These are phyloP conservation scores for Alternaria angustiovoidea DNA, from an alignment of 2,329 filamentous ascomycete genomes.

Conservation along the genomic window DNA sequence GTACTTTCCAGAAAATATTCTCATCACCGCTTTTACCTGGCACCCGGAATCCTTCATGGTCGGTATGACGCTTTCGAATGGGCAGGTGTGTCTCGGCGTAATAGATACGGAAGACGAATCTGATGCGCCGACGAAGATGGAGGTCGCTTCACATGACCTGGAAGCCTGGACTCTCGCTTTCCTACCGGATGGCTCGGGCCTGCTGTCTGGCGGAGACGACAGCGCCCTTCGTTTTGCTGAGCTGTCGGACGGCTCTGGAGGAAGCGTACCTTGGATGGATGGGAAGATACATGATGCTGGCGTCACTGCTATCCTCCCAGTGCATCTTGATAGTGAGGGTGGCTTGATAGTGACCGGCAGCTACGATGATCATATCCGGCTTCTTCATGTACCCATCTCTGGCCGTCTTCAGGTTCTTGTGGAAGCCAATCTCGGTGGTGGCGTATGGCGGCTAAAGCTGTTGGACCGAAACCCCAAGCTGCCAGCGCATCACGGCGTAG, in stretches of 20 bases:
- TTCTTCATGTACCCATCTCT: slow-evolving; percentile 60
- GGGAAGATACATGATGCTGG: slow-evolving; percentile 77
- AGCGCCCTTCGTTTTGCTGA: slow-evolving; percentile 62
- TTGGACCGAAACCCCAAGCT: slow-evolving; percentile 48
- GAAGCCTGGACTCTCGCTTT: slow-evolving; percentile 81
- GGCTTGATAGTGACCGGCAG: slow-evolving; percentile 81
- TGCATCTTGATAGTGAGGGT: slow-evolving; percentile 58
- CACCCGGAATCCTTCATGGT: slow-evolving; percentile 67
- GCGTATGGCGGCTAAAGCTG: slow-evolving; percentile 85
- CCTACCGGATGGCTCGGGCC: slow-evolving; percentile 50
- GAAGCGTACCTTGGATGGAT: slow-evolving; percentile 55
- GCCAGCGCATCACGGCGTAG: slow-evolving; percentile 19
- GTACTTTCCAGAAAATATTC: slow-evolving; percentile 64
- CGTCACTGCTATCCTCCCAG: slow-evolving; percentile 83
- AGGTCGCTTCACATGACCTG: slow-evolving; percentile 58
- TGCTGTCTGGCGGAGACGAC: slow-evolving; percentile 81
- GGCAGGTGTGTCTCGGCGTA: slow-evolving; percentile 59
- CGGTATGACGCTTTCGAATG: slow-evolving; percentile 75
- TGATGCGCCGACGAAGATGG: slow-evolving; percentile 21
- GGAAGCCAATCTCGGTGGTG: slow-evolving; percentile 74
- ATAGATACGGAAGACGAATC: slow-evolving; percentile 39
- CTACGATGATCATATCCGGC: slow-evolving; percentile 84
- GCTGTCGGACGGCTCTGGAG: slow-evolving; percentile 22
- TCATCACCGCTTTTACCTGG: slow-evolving; percentile 80
- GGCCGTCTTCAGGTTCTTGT: slow-evolving; percentile 64